Evolutionary conservation across 805 yeast genomes (phyloP), one percentile per base, ranked within the genome.

Genomic region (Candida takata): DNA sequence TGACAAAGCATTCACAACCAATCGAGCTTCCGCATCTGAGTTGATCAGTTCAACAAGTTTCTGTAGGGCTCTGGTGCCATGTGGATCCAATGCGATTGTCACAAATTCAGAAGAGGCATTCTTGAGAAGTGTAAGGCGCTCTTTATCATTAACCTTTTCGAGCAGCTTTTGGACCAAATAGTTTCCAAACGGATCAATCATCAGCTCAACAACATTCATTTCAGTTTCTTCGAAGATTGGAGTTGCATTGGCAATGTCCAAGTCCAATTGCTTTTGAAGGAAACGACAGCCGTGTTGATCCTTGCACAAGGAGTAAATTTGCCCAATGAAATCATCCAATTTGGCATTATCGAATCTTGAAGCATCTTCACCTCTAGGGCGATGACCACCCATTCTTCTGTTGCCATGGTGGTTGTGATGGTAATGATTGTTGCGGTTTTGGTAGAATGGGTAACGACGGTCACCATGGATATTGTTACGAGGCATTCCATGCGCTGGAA

Each of bases 231-330:
- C 75, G 61, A 86, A 88, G 32, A 92, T 84, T 53, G 77, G 64
- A 21, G 81, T 71, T 8, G 88, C 81, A 11, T 83, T 84, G 33
- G 68, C 62, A n/a, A 65, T 59, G 9, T 73, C 71, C 31, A 69
- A 57, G 48, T 86, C 95, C 46, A 92, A 67, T 56, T 87, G 95
- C 44, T 82, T 76, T 61, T 90, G 98, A 44, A 90, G 64, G 57
- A 84, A 87, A 40, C 98, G 70, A 56, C 97, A 90, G 8, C 98
- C 97, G 55, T 90, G 96, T 62, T 90, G 97, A 57, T 90, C 98
- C 53, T 80, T 85, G 62, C 97, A 88, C 44, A 92, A 66, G 1
- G 84, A 70, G 53, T 75, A 83, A 35, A 90, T 80, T 39, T 77
- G 79, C 31, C 86, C 86, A 13, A 71, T 62, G 52, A 79, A 83